A percentile compares a stretch with the other conserved stretches of the same genome.
phyloP scores from a whole-genome alignment of 2,329 filamentous ascomycete genomes.

The Aspergillus ochraceoroseus region DNA sequence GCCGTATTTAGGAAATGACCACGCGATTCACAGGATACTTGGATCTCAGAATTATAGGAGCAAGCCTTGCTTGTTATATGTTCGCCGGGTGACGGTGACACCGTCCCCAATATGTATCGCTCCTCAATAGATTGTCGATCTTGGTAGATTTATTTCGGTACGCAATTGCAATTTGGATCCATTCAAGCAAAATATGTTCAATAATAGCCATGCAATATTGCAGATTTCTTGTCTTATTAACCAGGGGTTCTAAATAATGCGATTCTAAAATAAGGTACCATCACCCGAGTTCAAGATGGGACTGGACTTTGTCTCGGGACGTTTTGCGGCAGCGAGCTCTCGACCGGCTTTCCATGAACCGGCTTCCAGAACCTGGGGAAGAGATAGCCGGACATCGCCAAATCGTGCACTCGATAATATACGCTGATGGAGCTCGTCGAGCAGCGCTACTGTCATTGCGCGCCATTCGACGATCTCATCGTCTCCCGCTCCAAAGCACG shows the following conservation, averaged over 20 bases:
- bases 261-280: constrained; percentile 37
- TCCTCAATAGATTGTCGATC: no score
- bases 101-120: no score
- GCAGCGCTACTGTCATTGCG: constrained; percentile 57
- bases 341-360: constrained; percentile 51
- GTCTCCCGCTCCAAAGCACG: constrained; percentile 54
- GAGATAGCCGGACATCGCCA: constrained; percentile 38
- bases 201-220: no score
- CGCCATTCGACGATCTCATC: constrained; percentile 63
- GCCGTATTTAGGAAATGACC: no score
- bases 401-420: constrained; percentile 43
- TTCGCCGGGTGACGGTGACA: not conserved
- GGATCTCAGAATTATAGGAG: no score
- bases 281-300: constrained; percentile 40
- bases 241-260: no score
- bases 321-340: constrained; percentile 34
- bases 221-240: no score
- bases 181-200: no score
- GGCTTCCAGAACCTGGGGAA: constrained; percentile 52
- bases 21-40: no score
- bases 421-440: constrained; percentile 52
- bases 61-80: no score
- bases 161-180: no score
- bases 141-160: no score
- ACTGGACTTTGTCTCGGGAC: constrained; percentile 34